Base-by-base conservation (phyloP, 345 rosid species). In the Eucalyptus cloeziana region DNA sequence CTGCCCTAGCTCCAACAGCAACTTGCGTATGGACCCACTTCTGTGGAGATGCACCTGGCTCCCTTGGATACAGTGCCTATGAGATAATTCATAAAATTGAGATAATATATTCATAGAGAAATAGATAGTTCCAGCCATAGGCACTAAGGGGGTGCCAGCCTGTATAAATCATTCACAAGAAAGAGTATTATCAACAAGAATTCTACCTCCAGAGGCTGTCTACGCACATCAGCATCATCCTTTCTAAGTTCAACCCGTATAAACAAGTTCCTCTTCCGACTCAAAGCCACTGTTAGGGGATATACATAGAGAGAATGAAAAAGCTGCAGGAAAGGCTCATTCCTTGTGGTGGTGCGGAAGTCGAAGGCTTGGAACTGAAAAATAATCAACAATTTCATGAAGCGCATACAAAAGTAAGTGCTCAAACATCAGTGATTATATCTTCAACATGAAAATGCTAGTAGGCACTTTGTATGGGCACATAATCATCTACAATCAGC, bases 321-420 rank as follows among this genome's bases (percentile, higher is more conserved):
- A 89, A 95, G 99, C 90, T 98, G 99, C 94, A 94, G 92, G 95
- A 98, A 98, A 81, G 99, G 99, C 95, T 98, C 98, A 31, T 98
- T 98, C 92, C 99, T 94, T 92, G 95, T 91, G 69, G 97, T 95
- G 86, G 98, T 95, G 87, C 99, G 96, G 95, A 98, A 98, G 93
- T 98, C 99, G 89, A 98, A 98, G 88, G 98, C 98, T 93, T 96
- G 96, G 90, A 96, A 95, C 97, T 95, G 96, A 40, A 93, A 89
- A 76, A 89, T 56, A 89, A 91, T 52, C 47, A 88, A 85, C 49
- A 44, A 33, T 58, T 24, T 17, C 87, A 76, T 76, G 83, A 76
- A 76, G 83, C 27, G 14, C 83, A 76, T 76, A 37, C 14, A 37
- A 76, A 76, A 37, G 83, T 37, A 76, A 37, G 45, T 76, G 47